These are phyloP conservation scores for Plasmodium berghei DNA, from an alignment of 169 alveolate genomes.

Conservation along the genomic window DNA sequence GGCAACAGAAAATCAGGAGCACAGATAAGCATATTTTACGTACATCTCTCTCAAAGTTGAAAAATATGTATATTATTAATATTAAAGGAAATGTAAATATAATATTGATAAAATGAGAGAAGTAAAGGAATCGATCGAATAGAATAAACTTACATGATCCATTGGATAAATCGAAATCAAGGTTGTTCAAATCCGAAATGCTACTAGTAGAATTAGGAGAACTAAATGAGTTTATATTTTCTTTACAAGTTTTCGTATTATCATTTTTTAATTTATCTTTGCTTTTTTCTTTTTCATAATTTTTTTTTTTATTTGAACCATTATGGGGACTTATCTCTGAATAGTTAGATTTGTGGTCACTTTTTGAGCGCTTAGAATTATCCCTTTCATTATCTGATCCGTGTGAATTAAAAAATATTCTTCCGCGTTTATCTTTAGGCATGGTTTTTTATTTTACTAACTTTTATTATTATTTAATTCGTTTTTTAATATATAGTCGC, in stretches of 20 bases:
- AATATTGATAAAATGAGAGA: neutral
- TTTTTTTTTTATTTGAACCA: slow-evolving; percentile 74
- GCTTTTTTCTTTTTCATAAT: slow-evolving; percentile 69
- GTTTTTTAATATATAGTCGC: too few species aligned
- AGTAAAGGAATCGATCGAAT: too few species aligned
- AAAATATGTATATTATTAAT: too few species aligned
- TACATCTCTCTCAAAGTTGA: too few species aligned
- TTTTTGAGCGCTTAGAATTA: slow-evolving; percentile 18
- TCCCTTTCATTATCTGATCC: slow-evolving; percentile 39
- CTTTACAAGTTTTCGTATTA: slow-evolving; percentile 63
- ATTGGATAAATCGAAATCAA: slow-evolving; percentile 13
- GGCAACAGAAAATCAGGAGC: neutral
- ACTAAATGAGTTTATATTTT: slow-evolving; percentile 69
- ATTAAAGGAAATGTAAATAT: neutral
- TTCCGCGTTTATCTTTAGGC: slow-evolving; percentile 53
- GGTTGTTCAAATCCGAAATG: slow-evolving; percentile 38
- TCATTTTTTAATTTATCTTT: slow-evolving; percentile 65
- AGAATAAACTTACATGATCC: slow-evolving; percentile 52
- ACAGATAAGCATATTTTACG: neutral
- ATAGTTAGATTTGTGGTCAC: slow-evolving; percentile 22
- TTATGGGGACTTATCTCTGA: slow-evolving; percentile 44
- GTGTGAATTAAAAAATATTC: slow-evolving; percentile 16
- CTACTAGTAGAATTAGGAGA: slow-evolving; percentile 75
- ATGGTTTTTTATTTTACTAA: slow-evolving; percentile 2
- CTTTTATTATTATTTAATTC: too few species aligned